Evolutionary conservation across 345 rosid genomes (phyloP).

Genomic region (Hibiscus syriacus): DNA sequence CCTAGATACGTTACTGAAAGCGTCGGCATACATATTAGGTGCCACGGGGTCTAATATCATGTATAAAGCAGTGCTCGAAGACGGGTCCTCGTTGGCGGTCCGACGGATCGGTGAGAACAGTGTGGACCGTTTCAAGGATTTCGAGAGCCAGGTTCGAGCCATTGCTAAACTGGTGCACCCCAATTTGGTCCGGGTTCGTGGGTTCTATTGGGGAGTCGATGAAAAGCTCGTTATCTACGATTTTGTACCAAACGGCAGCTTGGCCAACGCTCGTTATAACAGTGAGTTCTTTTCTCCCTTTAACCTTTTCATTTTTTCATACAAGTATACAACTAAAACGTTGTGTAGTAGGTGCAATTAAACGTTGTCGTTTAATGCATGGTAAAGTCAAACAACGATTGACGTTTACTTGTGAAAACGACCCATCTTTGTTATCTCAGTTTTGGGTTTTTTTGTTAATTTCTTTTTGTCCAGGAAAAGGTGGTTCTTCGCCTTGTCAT

Average conservation of each 20-base stretch:
- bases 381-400: too few relatives aligned
- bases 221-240: slow-evolving; percentile 80
- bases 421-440: too few relatives aligned
- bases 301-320: too few relatives aligned
- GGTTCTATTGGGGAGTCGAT: slow-evolving; percentile 72
- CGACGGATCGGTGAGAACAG: slow-evolving; percentile 77
- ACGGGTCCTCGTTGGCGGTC: slow-evolving; percentile 76
- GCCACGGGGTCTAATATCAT: slow-evolving; percentile 90
- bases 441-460: too few relatives aligned
- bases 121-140: slow-evolving; percentile 73
- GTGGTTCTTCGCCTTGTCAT: slow-evolving; percentile 76
- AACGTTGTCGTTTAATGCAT: too few relatives aligned
- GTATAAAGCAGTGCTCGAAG: slow-evolving; percentile 93
- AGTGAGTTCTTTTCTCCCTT: slow-evolving; percentile 37
- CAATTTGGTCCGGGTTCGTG: slow-evolving; percentile 79
- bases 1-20: slow-evolving; percentile 74
- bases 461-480: too few relatives aligned
- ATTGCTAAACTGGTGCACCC: slow-evolving; percentile 79
- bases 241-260: slow-evolving; percentile 80
- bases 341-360: too few relatives aligned
- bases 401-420: too few relatives aligned
- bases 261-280: slow-evolving; percentile 72
- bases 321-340: too few relatives aligned
- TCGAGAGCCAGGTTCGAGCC: slow-evolving; percentile 71
- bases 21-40: slow-evolving; percentile 85